A percentile compares a stretch with the other conserved stretches of the same genome.
phyloP scores from a whole-genome alignment of 2,329 filamentous ascomycete genomes.

The Colletotrichum abscissum region DNA sequence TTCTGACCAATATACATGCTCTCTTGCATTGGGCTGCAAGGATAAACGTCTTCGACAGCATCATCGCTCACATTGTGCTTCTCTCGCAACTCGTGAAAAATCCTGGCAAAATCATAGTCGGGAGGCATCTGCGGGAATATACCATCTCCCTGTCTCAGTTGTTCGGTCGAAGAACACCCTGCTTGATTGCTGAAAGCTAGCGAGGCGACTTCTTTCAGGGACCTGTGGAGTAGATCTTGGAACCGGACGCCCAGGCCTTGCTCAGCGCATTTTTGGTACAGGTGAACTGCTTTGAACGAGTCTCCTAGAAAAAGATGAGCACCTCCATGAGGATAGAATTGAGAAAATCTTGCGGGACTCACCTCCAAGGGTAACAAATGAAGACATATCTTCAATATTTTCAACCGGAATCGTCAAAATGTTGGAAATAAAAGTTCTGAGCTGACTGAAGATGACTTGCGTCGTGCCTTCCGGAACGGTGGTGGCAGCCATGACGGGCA shows the following conservation, averaged over 20 bases:
- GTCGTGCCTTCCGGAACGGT: background rate
- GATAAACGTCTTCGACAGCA: slow-evolving; percentile 46
- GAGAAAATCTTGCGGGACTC: background rate
- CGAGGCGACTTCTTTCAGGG: slow-evolving; percentile 1
- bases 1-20: slow-evolving; percentile 48
- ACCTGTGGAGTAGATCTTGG: slow-evolving; percentile 20
- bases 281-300: slow-evolving; percentile 21
- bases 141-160: background rate
- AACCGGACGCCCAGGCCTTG: slow-evolving; percentile 13
- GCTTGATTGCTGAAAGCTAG: background rate
- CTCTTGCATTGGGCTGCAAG: slow-evolving; percentile 51
- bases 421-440: background rate
- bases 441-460: background rate
- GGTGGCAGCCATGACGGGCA: background rate
- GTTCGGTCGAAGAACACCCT: background rate
- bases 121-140: background rate
- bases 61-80: background rate
- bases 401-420: background rate
- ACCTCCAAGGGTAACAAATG: slow-evolving; percentile 24
- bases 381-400: background rate
- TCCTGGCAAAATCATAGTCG: slow-evolving; percentile 5
- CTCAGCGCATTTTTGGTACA: slow-evolving; percentile 28
- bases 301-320: slow-evolving; percentile 1
- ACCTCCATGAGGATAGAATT: background rate
- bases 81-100: background rate